Evolutionary conservation across 2,329 filamentous ascomycete species (phyloP).

Genomic region (Ustulina deusta): DNA sequence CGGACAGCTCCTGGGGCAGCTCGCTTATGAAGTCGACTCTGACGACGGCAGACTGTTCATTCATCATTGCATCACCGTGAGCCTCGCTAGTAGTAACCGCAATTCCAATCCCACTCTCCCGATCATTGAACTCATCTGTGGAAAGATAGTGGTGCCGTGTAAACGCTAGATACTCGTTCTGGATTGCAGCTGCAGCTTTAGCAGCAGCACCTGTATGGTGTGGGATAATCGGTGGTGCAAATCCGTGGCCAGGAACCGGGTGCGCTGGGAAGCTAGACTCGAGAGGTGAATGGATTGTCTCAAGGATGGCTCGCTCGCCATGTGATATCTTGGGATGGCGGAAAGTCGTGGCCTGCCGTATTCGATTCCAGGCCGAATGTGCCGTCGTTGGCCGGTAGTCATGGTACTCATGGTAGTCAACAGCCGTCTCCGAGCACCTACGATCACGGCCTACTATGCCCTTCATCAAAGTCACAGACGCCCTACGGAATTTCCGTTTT

Average conservation of each 20-base stretch:
- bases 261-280: constrained; percentile 49
- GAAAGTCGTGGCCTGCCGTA: constrained; percentile 64
- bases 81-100: constrained; percentile 60
- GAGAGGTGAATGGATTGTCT: constrained; percentile 55
- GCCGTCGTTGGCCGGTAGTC: constrained; percentile 58
- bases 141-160: constrained; percentile 56
- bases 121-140: constrained; percentile 66
- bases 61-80: constrained; percentile 49
- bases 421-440: constrained; percentile 50
- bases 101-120: constrained; percentile 74
- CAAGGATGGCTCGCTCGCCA: constrained; percentile 55
- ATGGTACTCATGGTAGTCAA: constrained; percentile 43
- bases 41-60: constrained; percentile 54
- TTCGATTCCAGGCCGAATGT: constrained; percentile 63
- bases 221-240: constrained; percentile 71
- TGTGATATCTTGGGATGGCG: constrained; percentile 62
- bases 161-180: constrained; percentile 63
- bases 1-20: constrained; percentile 69
- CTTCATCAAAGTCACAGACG: constrained; percentile 65
- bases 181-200: constrained; percentile 70
- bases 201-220: constrained; percentile 70
- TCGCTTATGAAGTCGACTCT: constrained; percentile 68
- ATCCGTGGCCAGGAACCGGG: constrained; percentile 63
- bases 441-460: constrained; percentile 62
- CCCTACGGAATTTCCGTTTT: constrained; percentile 66